Evolutionary conservation across 2,329 filamentous ascomycete genomes (phyloP).

Genomic region (Hypoxylon sp.): DNA sequence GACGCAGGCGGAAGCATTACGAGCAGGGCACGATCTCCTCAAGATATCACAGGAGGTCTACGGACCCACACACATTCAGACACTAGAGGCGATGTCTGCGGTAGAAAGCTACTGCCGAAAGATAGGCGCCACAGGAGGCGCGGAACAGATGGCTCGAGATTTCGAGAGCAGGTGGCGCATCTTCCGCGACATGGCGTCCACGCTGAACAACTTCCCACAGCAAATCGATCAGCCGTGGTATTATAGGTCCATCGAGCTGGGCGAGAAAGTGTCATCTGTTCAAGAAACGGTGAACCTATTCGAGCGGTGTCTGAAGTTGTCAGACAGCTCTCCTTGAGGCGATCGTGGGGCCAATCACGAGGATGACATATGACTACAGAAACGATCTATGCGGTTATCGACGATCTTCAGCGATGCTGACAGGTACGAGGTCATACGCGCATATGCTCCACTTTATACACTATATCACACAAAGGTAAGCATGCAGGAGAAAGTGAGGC

Average conservation of each 20-base stretch:
- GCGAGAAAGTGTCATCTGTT: conserved; percentile 46
- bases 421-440: background rate
- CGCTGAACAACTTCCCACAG: conserved; percentile 46
- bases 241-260: conserved; percentile 49
- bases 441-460: background rate
- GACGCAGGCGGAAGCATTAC: conserved; percentile 42
- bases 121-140: conserved; percentile 38
- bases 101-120: conserved; percentile 44
- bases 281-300: conserved; percentile 49
- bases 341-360: background rate
- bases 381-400: background rate
- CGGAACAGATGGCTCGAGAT: conserved; percentile 39
- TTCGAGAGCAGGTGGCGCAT: conserved; percentile 45
- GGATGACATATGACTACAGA: background rate
- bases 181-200: conserved; percentile 39
- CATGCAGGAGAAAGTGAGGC: background rate
- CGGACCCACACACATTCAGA: conserved; percentile 50
- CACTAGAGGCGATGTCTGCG: conserved; percentile 51
- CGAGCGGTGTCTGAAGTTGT: conserved; percentile 43
- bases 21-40: conserved; percentile 44
- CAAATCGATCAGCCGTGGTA: conserved; percentile 51
- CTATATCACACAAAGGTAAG: background rate
- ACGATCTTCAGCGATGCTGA: background rate
- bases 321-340: conserved; percentile 27
- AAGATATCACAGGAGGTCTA: conserved; percentile 46